A percentile compares a stretch with the other conserved stretches of the same genome.
Conservation (phyloP, 495 filamentous ascomycete genomes). For the Pyronema omphalodes region DNA sequence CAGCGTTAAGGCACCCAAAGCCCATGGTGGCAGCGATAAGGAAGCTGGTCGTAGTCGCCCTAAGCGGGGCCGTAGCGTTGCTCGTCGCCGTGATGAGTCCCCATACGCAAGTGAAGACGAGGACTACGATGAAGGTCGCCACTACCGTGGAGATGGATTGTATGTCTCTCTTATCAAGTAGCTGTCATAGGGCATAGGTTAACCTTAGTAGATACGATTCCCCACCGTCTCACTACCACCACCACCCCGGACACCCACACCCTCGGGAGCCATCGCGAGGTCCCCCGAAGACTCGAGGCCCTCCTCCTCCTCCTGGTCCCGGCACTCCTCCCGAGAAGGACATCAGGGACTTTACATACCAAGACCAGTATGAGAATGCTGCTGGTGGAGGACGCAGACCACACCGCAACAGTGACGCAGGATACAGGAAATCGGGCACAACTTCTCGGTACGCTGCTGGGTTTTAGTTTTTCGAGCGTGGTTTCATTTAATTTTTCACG, state of each 20-base stretch:
- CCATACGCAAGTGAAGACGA: not conserved
- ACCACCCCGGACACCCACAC: not conserved
- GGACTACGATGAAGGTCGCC: not conserved
- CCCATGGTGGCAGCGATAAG: not conserved
- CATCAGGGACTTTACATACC: slow-evolving; percentile 4
- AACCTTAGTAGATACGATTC: not conserved
- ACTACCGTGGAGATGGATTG: slow-evolving; percentile 3
- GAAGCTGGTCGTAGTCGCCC: not conserved
- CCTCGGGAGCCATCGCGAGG: not conserved
- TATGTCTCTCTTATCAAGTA: not conserved
- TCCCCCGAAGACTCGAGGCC: not conserved
- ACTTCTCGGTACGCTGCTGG: no score
- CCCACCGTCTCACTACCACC: not conserved
- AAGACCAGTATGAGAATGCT: slow-evolving; percentile 2
- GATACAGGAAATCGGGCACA: no score
- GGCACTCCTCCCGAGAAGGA: not conserved
- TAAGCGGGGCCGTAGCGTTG: slow-evolving; percentile 3
- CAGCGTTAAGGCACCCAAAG: not conserved
- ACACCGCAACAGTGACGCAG: not conserved
- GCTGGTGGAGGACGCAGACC: not conserved
- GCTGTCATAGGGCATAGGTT: not conserved
- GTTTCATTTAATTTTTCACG: no score
- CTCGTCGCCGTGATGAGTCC: not conserved
- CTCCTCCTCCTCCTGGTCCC: not conserved
- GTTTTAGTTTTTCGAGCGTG: no score